phyloP scores from a whole-genome alignment of 78 protist genomes.

The Polysphondylium violaceum region DNA sequence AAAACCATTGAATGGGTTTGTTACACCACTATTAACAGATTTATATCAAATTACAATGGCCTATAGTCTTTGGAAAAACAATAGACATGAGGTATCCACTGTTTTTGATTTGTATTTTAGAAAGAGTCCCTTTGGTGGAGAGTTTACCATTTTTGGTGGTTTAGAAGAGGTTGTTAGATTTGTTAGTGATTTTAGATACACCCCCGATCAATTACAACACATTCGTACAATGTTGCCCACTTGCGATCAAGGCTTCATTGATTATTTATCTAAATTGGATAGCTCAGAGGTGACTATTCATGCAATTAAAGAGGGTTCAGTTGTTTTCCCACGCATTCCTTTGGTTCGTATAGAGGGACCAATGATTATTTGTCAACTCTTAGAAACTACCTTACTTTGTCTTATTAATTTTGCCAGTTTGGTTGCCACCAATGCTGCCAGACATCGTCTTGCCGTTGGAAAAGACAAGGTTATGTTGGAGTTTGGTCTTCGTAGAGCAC shows the following conservation, averaged over 20 bases:
- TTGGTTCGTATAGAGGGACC: constrained; percentile 95
- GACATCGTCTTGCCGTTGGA: constrained; percentile 91
- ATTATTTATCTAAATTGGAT: constrained; percentile 54
- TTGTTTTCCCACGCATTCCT: constrained; percentile 91
- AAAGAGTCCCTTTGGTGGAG: constrained; percentile 95
- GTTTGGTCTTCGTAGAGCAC: constrained; percentile 96
- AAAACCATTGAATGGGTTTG: constrained; percentile 79
- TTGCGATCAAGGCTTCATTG: constrained; percentile 81
- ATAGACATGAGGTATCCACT: constrained; percentile 82
- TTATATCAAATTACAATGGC: constrained; percentile 94
- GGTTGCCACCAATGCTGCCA: constrained; percentile 94
- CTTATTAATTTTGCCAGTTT: constrained; percentile 91
- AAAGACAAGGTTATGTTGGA: constrained; percentile 87
- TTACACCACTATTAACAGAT: constrained; percentile 88
- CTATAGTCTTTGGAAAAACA: constrained; percentile 84
- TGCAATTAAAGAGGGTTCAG: constrained; percentile 89
- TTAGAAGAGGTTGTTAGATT: constrained; percentile 84
- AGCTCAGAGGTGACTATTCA: constrained; percentile 60
- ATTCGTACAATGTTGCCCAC: constrained; percentile 71
- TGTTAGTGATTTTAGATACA: constrained; percentile 63
- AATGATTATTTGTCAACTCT: constrained; percentile 91
- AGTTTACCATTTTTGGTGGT: constrained; percentile 95
- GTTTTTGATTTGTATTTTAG: constrained; percentile 95
- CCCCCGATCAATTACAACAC: constrained; percentile 76
- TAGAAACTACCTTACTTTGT: constrained; percentile 94